phyloP scores from a whole-genome alignment of 2,329 filamentous ascomycete species.

The Metarhizium anisopliae region DNA sequence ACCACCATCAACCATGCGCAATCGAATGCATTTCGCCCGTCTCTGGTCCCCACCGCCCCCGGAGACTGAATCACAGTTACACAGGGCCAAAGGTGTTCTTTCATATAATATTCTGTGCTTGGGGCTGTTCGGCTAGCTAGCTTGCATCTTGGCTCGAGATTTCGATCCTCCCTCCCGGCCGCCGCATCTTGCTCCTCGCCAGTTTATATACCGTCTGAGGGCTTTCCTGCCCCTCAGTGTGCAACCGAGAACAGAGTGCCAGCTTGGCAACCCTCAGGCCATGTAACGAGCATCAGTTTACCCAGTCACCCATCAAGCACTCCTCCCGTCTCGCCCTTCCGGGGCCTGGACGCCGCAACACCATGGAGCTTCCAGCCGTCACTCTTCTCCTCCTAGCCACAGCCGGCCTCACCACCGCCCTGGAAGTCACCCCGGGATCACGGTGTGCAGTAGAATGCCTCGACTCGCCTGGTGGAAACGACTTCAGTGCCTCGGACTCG shows the following conservation, averaged over 20 bases:
- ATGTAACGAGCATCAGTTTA: neutral
- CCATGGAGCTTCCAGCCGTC: constrained; percentile 4
- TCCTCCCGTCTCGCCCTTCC: neutral
- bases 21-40: neutral
- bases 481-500: constrained; percentile 24
- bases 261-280: neutral
- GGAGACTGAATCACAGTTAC: neutral
- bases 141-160: neutral
- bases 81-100: neutral
- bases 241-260: neutral
- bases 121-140: neutral
- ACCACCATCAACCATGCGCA: neutral
- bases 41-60: neutral
- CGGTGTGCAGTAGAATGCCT: constrained; percentile 39
- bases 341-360: neutral
- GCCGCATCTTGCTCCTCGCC: neutral
- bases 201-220: neutral
- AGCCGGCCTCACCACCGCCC: constrained; percentile 13
- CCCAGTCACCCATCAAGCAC: neutral
- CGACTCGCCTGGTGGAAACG: constrained; percentile 25
- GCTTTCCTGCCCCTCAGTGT: neutral
- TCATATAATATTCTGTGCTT: neutral
- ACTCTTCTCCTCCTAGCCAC: constrained; percentile 12
- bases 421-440: constrained; percentile 43
- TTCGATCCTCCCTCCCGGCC: neutral